phyloP scores from a whole-genome alignment of 1,284 basidiomycete genomes.

The Veloporphyrellus conicus region DNA sequence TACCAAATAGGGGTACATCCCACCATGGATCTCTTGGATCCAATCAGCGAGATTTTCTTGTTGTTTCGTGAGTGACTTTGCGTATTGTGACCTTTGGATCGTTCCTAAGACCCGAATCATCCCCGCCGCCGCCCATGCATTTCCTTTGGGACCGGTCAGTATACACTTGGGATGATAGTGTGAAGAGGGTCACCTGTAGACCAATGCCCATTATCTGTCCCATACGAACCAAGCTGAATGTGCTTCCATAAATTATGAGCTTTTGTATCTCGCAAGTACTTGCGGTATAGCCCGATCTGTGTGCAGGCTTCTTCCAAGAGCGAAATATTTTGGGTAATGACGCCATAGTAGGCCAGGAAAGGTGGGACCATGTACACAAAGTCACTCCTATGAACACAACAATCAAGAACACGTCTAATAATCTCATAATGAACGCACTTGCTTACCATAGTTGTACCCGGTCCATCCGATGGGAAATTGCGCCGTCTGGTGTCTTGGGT shows the following conservation, averaged over 20 bases:
- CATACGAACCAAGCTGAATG: constrained; percentile 51
- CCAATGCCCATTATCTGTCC: constrained; percentile 65
- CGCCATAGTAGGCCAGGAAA: constrained; percentile 87
- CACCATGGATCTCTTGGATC: constrained; percentile 71
- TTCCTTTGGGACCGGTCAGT: constrained; percentile 45
- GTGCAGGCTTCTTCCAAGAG: constrained; percentile 69
- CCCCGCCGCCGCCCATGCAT: constrained; percentile 82
- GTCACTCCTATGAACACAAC: constrained; percentile 52
- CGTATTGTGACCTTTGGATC: constrained; percentile 60
- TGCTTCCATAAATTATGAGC: constrained; percentile 65
- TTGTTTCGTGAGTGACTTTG: constrained; percentile 47
- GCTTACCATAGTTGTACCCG: constrained; percentile 69
- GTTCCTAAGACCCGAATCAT: constrained; percentile 81
- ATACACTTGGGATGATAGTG: neutral
- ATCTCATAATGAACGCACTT: neutral
- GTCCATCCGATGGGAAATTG: constrained; percentile 71
- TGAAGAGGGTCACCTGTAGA: constrained; percentile 53
- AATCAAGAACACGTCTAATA: neutral
- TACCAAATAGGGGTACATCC: constrained; percentile 58
- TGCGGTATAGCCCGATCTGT: constrained; percentile 77
- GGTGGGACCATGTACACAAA: constrained; percentile 89
- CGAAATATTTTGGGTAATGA: constrained; percentile 60
- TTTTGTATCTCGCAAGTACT: constrained; percentile 49
- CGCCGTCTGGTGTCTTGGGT: constrained; percentile 68
- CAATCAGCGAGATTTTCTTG: constrained; percentile 61